Percentiles rank a stretch among this genome's conserved stretches.
Conservation (phyloP, 129 eudicot genomes). For the Heracleum sosnowskyi region DNA sequence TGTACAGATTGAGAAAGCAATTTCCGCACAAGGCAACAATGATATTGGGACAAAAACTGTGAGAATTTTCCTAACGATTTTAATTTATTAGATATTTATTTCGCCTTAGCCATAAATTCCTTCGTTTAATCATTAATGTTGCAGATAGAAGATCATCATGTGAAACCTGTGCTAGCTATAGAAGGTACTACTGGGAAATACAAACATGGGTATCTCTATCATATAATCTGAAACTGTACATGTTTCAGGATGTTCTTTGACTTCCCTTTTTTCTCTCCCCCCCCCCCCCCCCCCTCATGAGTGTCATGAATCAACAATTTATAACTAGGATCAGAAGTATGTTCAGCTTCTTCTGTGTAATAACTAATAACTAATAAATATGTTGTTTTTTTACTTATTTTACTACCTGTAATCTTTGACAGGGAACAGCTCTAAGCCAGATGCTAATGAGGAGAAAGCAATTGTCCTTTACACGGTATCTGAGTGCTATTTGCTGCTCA, state of each 20-base stretch:
- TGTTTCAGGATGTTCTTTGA: background rate
- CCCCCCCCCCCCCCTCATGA: background rate
- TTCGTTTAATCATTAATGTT: conserved; percentile 7
- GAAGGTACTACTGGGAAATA: conserved; percentile 40
- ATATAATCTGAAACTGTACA: too few relatives aligned
- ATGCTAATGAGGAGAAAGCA: conserved; percentile 65
- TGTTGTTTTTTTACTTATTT: conserved; percentile 8
- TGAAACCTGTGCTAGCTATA: conserved; percentile 33
- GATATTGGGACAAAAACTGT: conserved; percentile 30
- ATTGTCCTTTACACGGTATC: conserved; percentile 84
- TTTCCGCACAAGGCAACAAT: conserved; percentile 59
- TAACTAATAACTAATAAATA: background rate
- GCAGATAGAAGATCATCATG: conserved; percentile 54
- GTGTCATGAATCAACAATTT: background rate
- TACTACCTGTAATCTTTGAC: conserved; percentile 25
- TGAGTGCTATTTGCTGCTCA: conserved; percentile 9
- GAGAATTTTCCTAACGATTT: conserved; percentile 6
- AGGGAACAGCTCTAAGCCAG: conserved; percentile 43
- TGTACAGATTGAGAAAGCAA: conserved; percentile 76
- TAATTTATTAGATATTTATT: background rate
- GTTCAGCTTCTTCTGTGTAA: background rate
- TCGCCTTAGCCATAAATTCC: background rate
- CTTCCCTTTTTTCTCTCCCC: background rate
- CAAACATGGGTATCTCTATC: background rate
- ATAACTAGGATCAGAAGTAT: background rate